Conservation (phyloP, 225 moss, liverwort and hornwort genomes). For the Pseudisothecium myosuroides region DNA sequence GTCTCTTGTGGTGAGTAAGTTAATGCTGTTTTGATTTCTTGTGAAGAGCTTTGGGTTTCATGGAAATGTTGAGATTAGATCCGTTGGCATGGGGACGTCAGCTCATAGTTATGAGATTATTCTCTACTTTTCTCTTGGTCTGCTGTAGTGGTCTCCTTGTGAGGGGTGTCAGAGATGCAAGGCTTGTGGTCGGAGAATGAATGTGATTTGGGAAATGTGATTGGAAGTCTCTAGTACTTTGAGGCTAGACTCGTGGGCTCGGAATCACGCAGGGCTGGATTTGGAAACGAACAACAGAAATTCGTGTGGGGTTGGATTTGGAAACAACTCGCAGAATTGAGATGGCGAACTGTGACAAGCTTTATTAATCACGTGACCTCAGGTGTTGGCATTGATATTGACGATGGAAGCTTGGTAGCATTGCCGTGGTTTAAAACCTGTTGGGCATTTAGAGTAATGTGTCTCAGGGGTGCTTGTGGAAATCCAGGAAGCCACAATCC, state of each 20-base stretch:
- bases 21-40: neutral
- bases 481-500: neutral
- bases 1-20: neutral
- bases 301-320: neutral
- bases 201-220: neutral
- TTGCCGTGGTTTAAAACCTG: neutral
- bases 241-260: neutral
- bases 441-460: neutral
- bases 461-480: neutral
- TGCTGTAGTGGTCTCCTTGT: neutral
- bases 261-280: neutral
- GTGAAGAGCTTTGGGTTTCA: neutral
- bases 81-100: neutral
- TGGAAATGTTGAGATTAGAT: neutral
- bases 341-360: neutral
- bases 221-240: neutral
- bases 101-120: neutral
- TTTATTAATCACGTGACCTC: neutral
- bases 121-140: neutral
- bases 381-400: neutral
- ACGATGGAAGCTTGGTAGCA: neutral
- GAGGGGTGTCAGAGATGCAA: neutral
- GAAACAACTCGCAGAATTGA: neutral
- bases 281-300: neutral
- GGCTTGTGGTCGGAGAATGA: neutral